Evolutionary conservation across 2,329 filamentous ascomycete species (phyloP), one percentile per base, ranked within the genome.

Genomic region (Exophiala sp.): DNA sequence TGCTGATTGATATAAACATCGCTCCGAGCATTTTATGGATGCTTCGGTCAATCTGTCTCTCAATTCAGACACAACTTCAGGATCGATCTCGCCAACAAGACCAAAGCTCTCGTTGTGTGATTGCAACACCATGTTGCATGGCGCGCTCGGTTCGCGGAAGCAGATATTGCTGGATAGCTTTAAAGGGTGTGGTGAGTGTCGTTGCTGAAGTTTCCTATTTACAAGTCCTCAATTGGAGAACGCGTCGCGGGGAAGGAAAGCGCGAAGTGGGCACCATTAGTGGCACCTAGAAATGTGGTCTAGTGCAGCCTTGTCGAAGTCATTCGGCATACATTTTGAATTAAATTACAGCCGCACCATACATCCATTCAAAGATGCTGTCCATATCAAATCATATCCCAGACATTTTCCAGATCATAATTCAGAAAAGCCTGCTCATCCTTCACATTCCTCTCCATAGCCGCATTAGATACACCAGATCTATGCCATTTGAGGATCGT

Each of bases 1-100:
- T 24, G 94, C 87, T 5, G 92, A 94, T 66, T 96, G 91, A 67
- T 96, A 97, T 10, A 99, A 81, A 70, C 94, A 96, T 69, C 94
- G 80, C 69, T 99, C 94, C 1, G 91, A 95, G 74, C 91, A 97
- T 68, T 91, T 91, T 20, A 94, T 80, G 2, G 94, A 86, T 29
- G 92, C 90, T 50, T 64, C 62, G 10, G 61, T 59, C 32, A 64
- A 43, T 44, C 57, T 49, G 35, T 60, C 57, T 29, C 61, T 47
- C 35, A 64, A 39, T 50, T 64, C 62, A 18, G 52, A 57, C 5
- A 62, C 54, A 12, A 64, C 49, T 32, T 57, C 60, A 14, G 52
- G 33, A 47, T 64, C 56, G 34, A 46, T 48, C 36, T 57, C 56
- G 11, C 53, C 57, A 29, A 42, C 52, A 44, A 50, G 55, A 33